phyloP scores from a whole-genome alignment of 495 filamentous ascomycete species.

The Cairneyella variabilis region DNA sequence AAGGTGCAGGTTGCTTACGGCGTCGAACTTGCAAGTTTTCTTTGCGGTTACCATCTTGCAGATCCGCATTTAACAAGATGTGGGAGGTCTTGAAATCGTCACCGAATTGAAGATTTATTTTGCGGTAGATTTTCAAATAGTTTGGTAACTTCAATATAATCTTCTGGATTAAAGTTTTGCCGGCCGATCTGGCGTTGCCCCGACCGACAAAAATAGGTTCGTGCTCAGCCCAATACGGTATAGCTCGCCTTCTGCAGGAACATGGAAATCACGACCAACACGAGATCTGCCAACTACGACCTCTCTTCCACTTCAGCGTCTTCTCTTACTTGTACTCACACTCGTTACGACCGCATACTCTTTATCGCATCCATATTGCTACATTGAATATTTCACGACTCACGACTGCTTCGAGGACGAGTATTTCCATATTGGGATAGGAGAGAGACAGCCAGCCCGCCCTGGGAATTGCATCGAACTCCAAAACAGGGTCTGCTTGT shows the following conservation, averaged over 20 bases:
- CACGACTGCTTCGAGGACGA: neutral
- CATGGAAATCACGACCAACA: neutral
- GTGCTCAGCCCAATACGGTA: neutral
- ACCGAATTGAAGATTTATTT: neutral
- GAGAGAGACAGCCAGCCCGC: neutral
- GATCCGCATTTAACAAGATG: neutral
- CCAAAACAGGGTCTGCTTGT: neutral
- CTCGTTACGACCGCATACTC: neutral
- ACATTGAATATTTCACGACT: too few species aligned
- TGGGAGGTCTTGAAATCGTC: neutral
- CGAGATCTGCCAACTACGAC: too few species aligned
- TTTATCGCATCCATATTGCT: too few species aligned
- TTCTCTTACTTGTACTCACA: neutral
- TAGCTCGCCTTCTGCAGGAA: neutral
- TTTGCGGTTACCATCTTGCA: conserved; percentile 58
- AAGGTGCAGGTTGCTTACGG: conserved; percentile 23
- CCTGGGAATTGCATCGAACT: neutral
- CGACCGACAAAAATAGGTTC: conserved; percentile 7
- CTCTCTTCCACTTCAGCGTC: too few species aligned
- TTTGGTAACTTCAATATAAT: neutral
- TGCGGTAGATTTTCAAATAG: neutral
- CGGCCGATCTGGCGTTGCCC: conserved; percentile 8
- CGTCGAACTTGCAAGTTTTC: conserved; percentile 62
- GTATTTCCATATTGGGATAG: too few species aligned
- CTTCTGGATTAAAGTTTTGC: neutral